These are phyloP conservation scores for Stachybotrys chartarum DNA, from an alignment of 2,329 filamentous ascomycete species.

Conservation along the genomic window DNA sequence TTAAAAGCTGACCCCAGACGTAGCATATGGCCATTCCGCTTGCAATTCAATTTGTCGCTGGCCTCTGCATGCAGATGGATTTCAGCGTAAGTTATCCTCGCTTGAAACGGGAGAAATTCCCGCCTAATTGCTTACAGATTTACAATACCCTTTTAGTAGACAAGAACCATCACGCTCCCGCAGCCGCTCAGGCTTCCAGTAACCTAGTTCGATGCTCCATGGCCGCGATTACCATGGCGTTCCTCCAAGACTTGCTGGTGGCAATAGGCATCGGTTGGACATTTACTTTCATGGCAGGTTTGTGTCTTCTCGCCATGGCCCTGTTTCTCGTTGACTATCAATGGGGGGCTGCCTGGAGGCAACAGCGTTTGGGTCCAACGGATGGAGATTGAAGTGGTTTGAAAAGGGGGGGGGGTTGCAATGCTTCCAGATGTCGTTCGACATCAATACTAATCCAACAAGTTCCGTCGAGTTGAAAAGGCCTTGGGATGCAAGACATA, in stretches of 20 bases:
- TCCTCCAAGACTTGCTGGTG: constrained; percentile 11
- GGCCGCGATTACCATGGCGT: constrained; percentile 11
- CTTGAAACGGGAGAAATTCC: too few species aligned
- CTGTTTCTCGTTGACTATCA: constrained; percentile 9
- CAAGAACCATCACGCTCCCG: constrained; percentile 11
- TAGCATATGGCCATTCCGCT: constrained; percentile 11
- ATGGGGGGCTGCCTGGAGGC: not conserved
- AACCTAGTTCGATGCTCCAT: constrained; percentile 11
- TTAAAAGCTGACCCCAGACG: too few species aligned
- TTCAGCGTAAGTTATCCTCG: constrained; percentile 10
- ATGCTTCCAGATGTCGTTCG: too few species aligned
- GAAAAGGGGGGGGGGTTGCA: too few species aligned
- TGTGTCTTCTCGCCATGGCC: constrained; percentile 7
- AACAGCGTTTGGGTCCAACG: too few species aligned
- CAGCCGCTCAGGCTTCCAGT: constrained; percentile 13
- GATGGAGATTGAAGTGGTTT: too few species aligned
- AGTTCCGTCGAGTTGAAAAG: too few species aligned
- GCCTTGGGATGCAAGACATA: too few species aligned
- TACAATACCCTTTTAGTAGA: constrained; percentile 13
- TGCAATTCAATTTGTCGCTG: constrained; percentile 12
- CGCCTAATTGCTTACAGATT: not conserved
- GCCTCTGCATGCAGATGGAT: constrained; percentile 12
- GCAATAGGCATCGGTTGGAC: constrained; percentile 14
- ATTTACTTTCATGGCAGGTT: constrained; percentile 13
- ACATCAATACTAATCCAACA: too few species aligned